Evolutionary conservation across 192 early-diverging fungal genomes (phyloP), one percentile per base, ranked within the genome.

Genomic region (Linnemannia zychae): DNA sequence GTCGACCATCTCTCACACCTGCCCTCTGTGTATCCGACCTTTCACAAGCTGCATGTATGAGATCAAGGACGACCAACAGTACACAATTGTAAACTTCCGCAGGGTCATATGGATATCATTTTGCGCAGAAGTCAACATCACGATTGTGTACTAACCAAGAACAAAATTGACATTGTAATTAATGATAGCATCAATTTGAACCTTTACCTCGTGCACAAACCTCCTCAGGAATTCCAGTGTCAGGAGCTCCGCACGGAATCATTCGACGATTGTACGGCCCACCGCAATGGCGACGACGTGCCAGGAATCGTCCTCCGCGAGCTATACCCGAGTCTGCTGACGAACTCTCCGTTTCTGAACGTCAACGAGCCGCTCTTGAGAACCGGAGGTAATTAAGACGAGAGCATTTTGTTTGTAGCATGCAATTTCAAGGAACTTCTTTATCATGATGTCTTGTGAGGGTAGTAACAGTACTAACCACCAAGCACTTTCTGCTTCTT

Each of bases 1-100:
- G 79, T 81, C 79, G 3, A 71, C 75, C 37, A 49, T 81, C 37
- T 81, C 79, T 2, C 79, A 71, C n/a, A 70, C 79, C 1, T 81
- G 79, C 31, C 79, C 79, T 3, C 74, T 81, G 20, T 81, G 79
- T 33, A 44, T 81, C 33, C 74, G 63, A 46, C 44, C 47, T 16
- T 81, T 81, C 31, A 53, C 57, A 1, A 31, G 47, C 7, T 81
- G 79, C 38, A 38, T 81, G 24, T 74, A 81, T 40, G 31, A 75
- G 4, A 81, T 81, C 33, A 28, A 75, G 57, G 68, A 75, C 31
- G 74, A 75, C n/a, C 40, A 33, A 11, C 68, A 60, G 9, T 81
- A 68, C 31, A 65, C 65, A n/a, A 44, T 75, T 18, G 79, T 81
- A 80, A 74, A 40, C 7, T 12, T 20, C 17, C 22, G 28, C 0